Evolutionary conservation across 805 yeast genomes (phyloP), one percentile per base, ranked within the genome.

Genomic region (Lipomyces starkeyi): DNA sequence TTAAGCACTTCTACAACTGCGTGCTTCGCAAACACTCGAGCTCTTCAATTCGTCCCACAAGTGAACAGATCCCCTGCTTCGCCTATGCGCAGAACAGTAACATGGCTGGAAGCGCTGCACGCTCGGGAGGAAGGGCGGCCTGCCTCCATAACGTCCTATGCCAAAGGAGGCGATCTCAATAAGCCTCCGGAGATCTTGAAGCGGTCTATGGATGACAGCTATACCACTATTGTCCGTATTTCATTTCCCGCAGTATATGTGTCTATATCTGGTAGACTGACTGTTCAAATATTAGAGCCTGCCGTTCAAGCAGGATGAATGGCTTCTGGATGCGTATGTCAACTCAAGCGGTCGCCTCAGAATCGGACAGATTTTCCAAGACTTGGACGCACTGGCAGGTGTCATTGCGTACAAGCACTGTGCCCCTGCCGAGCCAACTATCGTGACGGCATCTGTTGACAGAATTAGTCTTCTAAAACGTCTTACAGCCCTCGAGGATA

Each of bases 401-500:
- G 87, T 94, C 76, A 93, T 93, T 74, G 97, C 97, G 27, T 91
- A 93, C 78, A 85, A 91, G 75, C 98, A 93, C 78, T 91, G 97
- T 79, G 84, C 90, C n/a, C 98, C 98, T 0, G 96, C 97, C 0
- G 93, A 91, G 76, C 98, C 98, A 11, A 92, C 93, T 78, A 90
- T 93, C 77, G 98, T 93, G 56, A 93, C 98, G 9, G 98, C 98
- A 0, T 88, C 95, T 4, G 97, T 93, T 34, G 98, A 94, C 80
- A 83, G 97, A 71, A 91, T 93, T 72, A 90, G 91, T 77, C 88
- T 93, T 87, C 86, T 92, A 67, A 90, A 90, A 78, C 88, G 92
- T 73, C 86, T 93, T 54, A 97, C 92, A 74, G 91, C 89, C 74
- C 86, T 93, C 69, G 82, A 84, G 65, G 86, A 87, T 70, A 88